phyloP scores from a whole-genome alignment of 768 basidiomycete species.

The Tulasnella calospora region DNA sequence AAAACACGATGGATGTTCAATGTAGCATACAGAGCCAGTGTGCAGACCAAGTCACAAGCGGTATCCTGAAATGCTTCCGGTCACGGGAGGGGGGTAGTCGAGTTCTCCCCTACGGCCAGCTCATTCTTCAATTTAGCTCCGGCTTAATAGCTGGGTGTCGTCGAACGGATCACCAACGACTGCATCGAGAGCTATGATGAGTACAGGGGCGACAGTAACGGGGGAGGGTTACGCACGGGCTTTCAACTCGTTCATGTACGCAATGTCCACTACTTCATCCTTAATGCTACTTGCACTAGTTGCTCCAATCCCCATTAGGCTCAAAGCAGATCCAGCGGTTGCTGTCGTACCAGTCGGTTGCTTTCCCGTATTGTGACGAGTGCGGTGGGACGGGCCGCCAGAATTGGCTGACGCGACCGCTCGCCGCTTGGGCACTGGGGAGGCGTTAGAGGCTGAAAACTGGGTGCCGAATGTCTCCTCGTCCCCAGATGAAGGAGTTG shows the following conservation, averaged over 20 bases:
- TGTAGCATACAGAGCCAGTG: neutral
- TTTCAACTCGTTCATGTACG: conserved; percentile 23
- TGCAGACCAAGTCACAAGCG: too few species aligned
- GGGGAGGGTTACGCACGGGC: neutral
- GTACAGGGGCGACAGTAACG: too few species aligned
- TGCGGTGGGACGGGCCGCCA: neutral
- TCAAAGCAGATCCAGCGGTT: neutral
- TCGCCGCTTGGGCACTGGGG: conserved; percentile 14
- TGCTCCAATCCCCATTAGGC: neutral
- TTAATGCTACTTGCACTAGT: neutral
- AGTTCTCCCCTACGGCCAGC: too few species aligned
- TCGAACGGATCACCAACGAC: too few species aligned
- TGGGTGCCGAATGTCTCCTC: conserved; percentile 7
- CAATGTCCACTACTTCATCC: conserved; percentile 20
- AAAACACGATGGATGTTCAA: neutral
- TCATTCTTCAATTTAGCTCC: too few species aligned
- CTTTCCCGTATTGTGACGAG: neutral
- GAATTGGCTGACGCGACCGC: conserved; percentile 10
- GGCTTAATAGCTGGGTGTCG: too few species aligned
- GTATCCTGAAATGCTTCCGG: too few species aligned
- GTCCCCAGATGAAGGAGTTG: conserved; percentile 18
- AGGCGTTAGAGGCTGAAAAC: neutral
- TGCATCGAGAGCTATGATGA: too few species aligned
- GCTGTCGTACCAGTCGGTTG: neutral
- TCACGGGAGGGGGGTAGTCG: too few species aligned